Conservation (phyloP, 2,329 filamentous ascomycete genomes). For the Chaetomium strumarium region DNA sequence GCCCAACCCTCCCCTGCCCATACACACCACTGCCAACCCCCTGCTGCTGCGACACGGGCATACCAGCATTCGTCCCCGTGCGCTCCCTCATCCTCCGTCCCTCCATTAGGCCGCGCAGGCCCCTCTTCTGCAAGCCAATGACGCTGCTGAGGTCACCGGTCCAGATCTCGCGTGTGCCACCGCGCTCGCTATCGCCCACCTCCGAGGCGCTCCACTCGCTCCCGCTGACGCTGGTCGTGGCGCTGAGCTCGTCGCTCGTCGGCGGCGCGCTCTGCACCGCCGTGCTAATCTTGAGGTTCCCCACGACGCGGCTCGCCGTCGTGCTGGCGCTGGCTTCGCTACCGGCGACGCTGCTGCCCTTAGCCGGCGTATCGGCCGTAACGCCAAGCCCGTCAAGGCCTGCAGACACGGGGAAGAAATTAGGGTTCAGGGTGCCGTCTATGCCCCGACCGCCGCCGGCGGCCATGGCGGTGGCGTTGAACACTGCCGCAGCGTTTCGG, state of each 20-base stretch:
- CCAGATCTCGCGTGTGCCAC: constrained; percentile 61
- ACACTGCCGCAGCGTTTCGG: constrained; percentile 90
- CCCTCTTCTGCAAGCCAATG: constrained; percentile 91
- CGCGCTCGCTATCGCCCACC: constrained; percentile 42
- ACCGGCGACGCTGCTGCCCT: constrained; percentile 24
- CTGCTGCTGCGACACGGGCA: neutral
- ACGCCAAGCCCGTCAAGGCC: constrained; percentile 39
- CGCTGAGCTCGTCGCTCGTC: constrained; percentile 44
- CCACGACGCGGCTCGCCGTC: constrained; percentile 28
- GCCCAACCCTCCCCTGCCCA: constrained; percentile 38
- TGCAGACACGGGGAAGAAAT: constrained; percentile 50
- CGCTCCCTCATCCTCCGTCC: constrained; percentile 78
- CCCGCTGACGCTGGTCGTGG: constrained; percentile 45
- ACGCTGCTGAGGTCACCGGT: constrained; percentile 76
- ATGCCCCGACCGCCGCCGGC: constrained; percentile 86
- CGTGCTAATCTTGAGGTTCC: constrained; percentile 44
- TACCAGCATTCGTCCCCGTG: constrained; percentile 37
- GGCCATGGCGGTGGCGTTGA: constrained; percentile 97
- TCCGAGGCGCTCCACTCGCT: constrained; percentile 51
- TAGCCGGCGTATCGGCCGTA: constrained; percentile 13
- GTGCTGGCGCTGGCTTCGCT: constrained; percentile 28
- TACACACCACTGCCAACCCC: constrained; percentile 8
- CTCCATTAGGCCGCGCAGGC: constrained; percentile 89
- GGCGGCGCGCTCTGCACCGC: constrained; percentile 34
- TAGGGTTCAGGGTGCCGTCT: constrained; percentile 58